Conservation (phyloP, 768 basidiomycete genomes). For the Suillus paluster region DNA sequence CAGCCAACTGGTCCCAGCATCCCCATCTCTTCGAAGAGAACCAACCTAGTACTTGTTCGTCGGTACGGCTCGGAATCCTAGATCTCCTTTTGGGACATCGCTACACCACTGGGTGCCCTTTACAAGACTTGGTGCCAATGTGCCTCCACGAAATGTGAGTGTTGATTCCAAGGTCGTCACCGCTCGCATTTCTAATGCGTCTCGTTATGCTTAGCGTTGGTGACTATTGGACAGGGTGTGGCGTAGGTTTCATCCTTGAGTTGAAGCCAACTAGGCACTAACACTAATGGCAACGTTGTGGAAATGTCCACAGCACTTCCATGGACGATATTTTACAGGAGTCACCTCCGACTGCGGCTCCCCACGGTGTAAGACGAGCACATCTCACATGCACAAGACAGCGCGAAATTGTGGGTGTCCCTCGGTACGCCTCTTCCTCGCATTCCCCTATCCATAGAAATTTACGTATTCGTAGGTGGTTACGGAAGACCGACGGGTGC, state of each 20-base stretch:
- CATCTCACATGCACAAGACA: conserved; percentile 39
- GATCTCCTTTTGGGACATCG: not conserved
- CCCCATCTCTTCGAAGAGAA: not conserved
- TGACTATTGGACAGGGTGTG: conserved; percentile 42
- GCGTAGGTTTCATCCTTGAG: conserved; percentile 26
- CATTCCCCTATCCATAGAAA: conserved; percentile 21
- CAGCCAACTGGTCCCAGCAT: not conserved
- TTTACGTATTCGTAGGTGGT: conserved; percentile 27
- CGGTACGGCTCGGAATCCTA: not conserved
- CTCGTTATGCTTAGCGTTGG: conserved; percentile 35
- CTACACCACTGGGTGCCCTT: conserved; percentile 1
- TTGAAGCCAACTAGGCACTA: not conserved
- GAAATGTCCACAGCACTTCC: conserved; percentile 36
- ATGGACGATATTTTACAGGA: conserved; percentile 42
- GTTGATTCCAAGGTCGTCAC: not conserved
- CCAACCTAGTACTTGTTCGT: not conserved
- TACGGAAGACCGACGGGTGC: conserved; percentile 40
- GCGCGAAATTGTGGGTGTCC: conserved; percentile 38
- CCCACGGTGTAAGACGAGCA: conserved; percentile 38
- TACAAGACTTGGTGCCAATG: conserved; percentile 20
- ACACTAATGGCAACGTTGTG: not conserved
- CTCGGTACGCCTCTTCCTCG: conserved; percentile 22
- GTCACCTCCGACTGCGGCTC: conserved; percentile 35
- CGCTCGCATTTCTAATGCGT: conserved; percentile 10
- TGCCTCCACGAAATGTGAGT: conserved; percentile 43